Percentiles rank a stretch among this genome's conserved stretches.
Evolutionary conservation across 208 protist genomes (phyloP).

Genomic region (Crithidia sp.): DNA sequence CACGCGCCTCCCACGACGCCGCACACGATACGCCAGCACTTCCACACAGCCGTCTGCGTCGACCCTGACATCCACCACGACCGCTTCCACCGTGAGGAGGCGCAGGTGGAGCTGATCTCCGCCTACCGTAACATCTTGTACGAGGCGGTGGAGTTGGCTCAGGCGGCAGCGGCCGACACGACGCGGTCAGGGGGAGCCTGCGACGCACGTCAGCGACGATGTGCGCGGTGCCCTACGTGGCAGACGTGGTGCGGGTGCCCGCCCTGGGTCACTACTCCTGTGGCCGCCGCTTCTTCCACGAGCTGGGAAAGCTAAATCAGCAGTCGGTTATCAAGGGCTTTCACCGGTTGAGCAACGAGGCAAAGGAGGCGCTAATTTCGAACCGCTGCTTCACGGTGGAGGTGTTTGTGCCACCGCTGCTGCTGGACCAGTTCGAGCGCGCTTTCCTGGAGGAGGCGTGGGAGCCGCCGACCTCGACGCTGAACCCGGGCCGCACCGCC

Average conservation of each 20-base stretch:
- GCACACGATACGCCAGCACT: constrained; percentile 31
- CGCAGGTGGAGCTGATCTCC: constrained; percentile 89
- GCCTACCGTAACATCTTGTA: constrained; percentile 89
- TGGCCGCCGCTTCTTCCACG: constrained; percentile 50
- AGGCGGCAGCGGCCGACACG: background rate
- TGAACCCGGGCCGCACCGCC: constrained; percentile 69
- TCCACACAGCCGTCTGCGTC: constrained; percentile 53
- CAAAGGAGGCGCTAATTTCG: constrained; percentile 72
- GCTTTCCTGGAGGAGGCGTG: constrained; percentile 85
- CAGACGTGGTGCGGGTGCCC: constrained; percentile 77
- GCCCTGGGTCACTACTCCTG: constrained; percentile 66
- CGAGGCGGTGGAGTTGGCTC: constrained; percentile 68
- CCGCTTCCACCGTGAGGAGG: constrained; percentile 80
- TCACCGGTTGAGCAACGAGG: constrained; percentile 75
- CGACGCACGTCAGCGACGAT: constrained; percentile 6
- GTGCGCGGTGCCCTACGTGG: constrained; percentile 18
- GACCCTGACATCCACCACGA: constrained; percentile 74
- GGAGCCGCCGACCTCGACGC: constrained; percentile 65
- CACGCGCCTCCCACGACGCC: background rate
- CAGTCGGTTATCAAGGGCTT: constrained; percentile 88
- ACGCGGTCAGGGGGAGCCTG: background rate
- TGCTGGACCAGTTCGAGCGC: constrained; percentile 65
- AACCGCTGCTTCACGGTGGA: constrained; percentile 77
- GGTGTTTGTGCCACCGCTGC: constrained; percentile 69
- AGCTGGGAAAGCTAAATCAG: constrained; percentile 87